Evolutionary conservation across 1,284 basidiomycete species (phyloP).

Genomic region (Papiliotrema fonsecae): DNA sequence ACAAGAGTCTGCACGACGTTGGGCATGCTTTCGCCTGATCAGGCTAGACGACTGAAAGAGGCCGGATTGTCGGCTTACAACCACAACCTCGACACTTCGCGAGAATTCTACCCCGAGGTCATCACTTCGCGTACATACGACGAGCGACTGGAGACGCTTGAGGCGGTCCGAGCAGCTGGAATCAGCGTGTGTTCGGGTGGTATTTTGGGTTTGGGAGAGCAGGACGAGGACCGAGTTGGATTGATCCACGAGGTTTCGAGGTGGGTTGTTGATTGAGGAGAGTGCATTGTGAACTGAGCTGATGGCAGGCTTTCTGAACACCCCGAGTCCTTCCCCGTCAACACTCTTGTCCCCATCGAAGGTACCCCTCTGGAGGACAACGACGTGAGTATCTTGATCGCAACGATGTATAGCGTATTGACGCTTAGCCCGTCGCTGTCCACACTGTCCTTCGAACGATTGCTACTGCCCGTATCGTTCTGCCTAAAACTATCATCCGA

Average conservation of each 20-base stretch:
- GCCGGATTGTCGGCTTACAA: slow-evolving; percentile 95
- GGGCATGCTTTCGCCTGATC: slow-evolving; percentile 91
- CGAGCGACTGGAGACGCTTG: slow-evolving; percentile 84
- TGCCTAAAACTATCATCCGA: slow-evolving; percentile 90
- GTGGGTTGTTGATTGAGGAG: slow-evolving; percentile 51
- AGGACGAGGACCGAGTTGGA: slow-evolving; percentile 83
- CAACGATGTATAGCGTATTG: slow-evolving; percentile 60
- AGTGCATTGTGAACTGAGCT: not conserved
- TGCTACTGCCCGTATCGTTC: slow-evolving; percentile 86
- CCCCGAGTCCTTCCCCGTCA: slow-evolving; percentile 97
- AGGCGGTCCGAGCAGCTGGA: slow-evolving; percentile 85
- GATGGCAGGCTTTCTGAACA: slow-evolving; percentile 76
- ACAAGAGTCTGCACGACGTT: slow-evolving; percentile 85
- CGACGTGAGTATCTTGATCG: slow-evolving; percentile 41
- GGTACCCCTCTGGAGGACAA: slow-evolving; percentile 58
- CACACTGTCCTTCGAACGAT: slow-evolving; percentile 89
- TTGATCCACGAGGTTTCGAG: slow-evolving; percentile 90
- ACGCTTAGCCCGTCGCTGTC: slow-evolving; percentile 64
- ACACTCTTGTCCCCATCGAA: slow-evolving; percentile 70
- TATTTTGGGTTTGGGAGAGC: slow-evolving; percentile 90
- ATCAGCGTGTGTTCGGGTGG: slow-evolving; percentile 97
- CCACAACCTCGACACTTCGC: slow-evolving; percentile 96
- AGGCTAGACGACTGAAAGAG: slow-evolving; percentile 87
- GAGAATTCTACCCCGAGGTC: slow-evolving; percentile 93
- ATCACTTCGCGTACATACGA: slow-evolving; percentile 95